Evolutionary conservation across 306 rosid genomes (phyloP), one percentile per base, ranked within the genome.

Genomic region (Corylus avellana): DNA sequence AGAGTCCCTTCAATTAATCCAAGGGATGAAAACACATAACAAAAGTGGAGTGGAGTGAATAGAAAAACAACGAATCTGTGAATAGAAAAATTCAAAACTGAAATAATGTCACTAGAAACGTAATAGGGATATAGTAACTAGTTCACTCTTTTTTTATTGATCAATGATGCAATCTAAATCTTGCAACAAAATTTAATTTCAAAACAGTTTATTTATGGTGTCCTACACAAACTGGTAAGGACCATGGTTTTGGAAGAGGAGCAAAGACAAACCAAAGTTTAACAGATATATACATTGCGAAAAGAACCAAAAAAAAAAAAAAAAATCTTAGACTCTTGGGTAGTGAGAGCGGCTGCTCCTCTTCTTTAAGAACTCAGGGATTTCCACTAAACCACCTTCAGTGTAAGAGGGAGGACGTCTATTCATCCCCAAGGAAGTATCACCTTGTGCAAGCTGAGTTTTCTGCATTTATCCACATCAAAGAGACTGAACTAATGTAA

Each of bases 361-460:
- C 90, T 92, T 92, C 92, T 89, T 94, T 80, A 94, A 84, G 90
- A 94, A 94, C 88, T 93, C 97, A 1, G 98, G 96, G 81, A 93
- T 93, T 78, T 93, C 97, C 29, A 94, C 97, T 53, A 86, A 79
- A 70, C 95, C 82, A 22, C 94, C 89, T 16, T 94, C 95, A 5
- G 73, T 62, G 75, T 85, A 88, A 49, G 92, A 73, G 76, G 97
- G 84, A 29, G 97, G 84, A 29, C 91, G 80, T 51, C 91, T 81
- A 75, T 89, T 92, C 82, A 77, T 76, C 76, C 94, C 85, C 13
- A 71, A 54, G 73, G 75, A 20, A 8, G 80, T 68, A 39, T 91
- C 98, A 74, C 91, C 90, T 61, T 87, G 97, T 59, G 89, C 67
- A 61, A 79, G 76, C 75, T 84, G 89, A 73, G 75, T 83, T 67